Evolutionary conservation across 306 rosid species (phyloP), one percentile per base, ranked within the genome.

Genomic region (Astragalus glycyphyllos): DNA sequence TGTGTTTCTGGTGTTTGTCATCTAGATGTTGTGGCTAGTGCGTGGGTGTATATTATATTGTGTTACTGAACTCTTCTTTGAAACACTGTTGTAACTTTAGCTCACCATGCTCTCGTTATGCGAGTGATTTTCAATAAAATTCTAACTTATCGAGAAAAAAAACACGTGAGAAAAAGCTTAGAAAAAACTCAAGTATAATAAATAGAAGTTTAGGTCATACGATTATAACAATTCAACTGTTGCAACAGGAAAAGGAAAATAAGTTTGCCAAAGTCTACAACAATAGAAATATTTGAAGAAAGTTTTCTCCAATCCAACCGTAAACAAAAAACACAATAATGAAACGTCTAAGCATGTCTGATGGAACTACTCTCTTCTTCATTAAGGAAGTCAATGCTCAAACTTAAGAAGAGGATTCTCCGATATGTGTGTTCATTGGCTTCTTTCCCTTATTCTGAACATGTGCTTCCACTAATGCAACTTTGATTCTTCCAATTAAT

Each of bases 401-500:
- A 3, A 26, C 31, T 4, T 12, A 45, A 0, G 29, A 34, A 54
- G 57, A 76, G 66, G 77, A 77, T 63, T 26, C 54, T 70, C 11
- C n/a, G 1, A 2, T 75, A 78, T 89, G 89, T 86, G 87, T 89
- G 84, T 76, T 84, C 79, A 61, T 86, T 84, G 85, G 86, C 95
- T 84, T 68, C 17, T 71, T 68, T 71, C 60, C 65, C 13, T 35
- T 49, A 6, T 61, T 38, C 62, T 55, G 17, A 41, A 44, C 32
- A 53, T 62, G 31, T 4, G 31, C 31, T 26, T 26, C 3, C 31
- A 26, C 31, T 26, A 26, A 26, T 8, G 90, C 88, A 35, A 79
- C 67, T 70, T 87, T 83, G 65, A 89, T 87, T 65, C 82, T 73
- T 35, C 86, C 84, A 41, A 82, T 81, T 0, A 92, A 87, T 78